Evolutionary conservation across 129 eudicot genomes (phyloP), one percentile per base, ranked within the genome.

Genomic region (Arctium minus): DNA sequence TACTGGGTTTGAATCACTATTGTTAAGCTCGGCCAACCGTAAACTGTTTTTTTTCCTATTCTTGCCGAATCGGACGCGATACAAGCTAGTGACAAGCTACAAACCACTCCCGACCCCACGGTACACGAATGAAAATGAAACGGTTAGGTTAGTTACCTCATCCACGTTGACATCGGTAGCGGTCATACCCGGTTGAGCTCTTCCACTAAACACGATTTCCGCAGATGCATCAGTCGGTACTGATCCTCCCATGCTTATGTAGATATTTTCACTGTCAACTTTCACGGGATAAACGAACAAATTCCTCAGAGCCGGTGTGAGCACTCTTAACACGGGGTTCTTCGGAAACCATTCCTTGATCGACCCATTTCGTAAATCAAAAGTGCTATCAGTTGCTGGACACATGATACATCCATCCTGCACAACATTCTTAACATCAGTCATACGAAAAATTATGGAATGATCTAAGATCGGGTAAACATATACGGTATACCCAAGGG

Each of bases 401-500:
- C 98, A 95, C 78, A 95, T 92, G 35, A 95, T 93, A 78, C 98
- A 95, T 4, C 98, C 98, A 65, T 95, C 98, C 98, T 95, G 93
- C 71, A 77, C 6, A 79, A 64, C 1, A 60, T 83, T 27, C 18
- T 12, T 36, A 53, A 33, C 60, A 48, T 75, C 39, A 65, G 69
- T 65, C 70, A 30, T 17, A 30, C 4, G 36, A 33, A 33, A 33
- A 33, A 33, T 33, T 33, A 33, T 33, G 36, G 36, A 33, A 0
- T 33, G 36, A 33, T 33, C 36, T 33, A 33, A 33, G 2, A 33
- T 33, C 36, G 36, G 36, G 36, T 33, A 33, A 1, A 33, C 27
- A n/a, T n/a, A n/a, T n/a, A 33, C 2, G 1, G 36, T 33, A 33
- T 33, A 33, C 36, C 36, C 2, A 0, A 33, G 36, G 36, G 36